These are phyloP conservation scores for Daldinia decipiens DNA, from an alignment of 495 filamentous ascomycete species.

Conservation along the genomic window DNA sequence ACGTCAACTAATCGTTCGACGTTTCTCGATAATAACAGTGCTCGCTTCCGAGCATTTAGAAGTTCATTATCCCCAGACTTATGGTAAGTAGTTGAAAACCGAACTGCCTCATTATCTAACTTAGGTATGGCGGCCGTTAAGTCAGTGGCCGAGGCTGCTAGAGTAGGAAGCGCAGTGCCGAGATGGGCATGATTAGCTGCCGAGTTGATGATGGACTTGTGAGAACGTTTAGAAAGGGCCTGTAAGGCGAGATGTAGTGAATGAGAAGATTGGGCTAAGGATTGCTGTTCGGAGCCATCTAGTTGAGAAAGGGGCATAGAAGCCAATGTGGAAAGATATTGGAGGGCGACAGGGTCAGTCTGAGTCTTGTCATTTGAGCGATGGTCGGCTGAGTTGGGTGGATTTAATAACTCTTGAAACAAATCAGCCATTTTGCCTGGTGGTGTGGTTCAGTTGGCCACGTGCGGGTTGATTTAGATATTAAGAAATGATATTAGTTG, in stretches of 20 bases:
- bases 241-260: slow-evolving; percentile 88
- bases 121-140: slow-evolving; percentile 78
- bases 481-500: not conserved
- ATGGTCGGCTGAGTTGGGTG: slow-evolving; percentile 24
- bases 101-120: slow-evolving; percentile 80
- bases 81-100: slow-evolving; percentile 86
- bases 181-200: slow-evolving; percentile 80
- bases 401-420: slow-evolving; percentile 74
- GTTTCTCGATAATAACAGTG: slow-evolving; percentile 86
- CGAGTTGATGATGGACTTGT: slow-evolving; percentile 85
- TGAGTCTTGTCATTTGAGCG: slow-evolving; percentile 64
- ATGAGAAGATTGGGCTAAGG: slow-evolving; percentile 81
- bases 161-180: slow-evolving; percentile 69
- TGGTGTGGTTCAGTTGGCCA: not conserved
- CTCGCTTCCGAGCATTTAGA: slow-evolving; percentile 79
- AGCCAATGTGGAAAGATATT: slow-evolving; percentile 83
- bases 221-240: slow-evolving; percentile 88
- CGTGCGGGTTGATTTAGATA: not conserved
- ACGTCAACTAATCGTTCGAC: slow-evolving; percentile 91
- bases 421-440: slow-evolving; percentile 69
- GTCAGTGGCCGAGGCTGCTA: slow-evolving; percentile 69
- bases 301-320: slow-evolving; percentile 81
- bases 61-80: slow-evolving; percentile 73
- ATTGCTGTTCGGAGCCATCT: slow-evolving; percentile 77
- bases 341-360: slow-evolving; percentile 75